Percentiles rank a stretch among this genome's conserved stretches.
phyloP scores from a whole-genome alignment of 2,329 filamentous ascomycete genomes.

The Trichophyton verrucosum region DNA sequence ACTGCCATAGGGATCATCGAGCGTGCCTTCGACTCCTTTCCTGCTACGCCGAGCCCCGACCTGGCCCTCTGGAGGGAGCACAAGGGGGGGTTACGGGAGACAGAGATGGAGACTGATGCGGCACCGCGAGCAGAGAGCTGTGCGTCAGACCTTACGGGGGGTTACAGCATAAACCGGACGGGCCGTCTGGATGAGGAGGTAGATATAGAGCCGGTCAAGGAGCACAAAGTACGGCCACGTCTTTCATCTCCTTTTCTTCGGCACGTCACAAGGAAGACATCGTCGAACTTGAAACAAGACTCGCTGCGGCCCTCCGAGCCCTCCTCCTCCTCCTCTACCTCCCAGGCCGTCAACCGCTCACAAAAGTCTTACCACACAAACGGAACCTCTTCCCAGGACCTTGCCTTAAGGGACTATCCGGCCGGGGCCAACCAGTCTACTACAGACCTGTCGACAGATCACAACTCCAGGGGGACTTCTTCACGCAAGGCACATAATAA shows the following conservation, averaged over 20 bases:
- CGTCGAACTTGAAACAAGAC: conserved; percentile 26
- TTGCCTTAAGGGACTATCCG: conserved; percentile 12
- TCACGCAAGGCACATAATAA: conserved; percentile 16
- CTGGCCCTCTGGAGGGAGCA: not conserved
- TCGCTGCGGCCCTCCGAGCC: conserved; percentile 30
- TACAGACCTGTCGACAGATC: conserved; percentile 10
- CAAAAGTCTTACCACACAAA: conserved; percentile 24
- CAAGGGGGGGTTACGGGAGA: not conserved
- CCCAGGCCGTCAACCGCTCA: conserved; percentile 36
- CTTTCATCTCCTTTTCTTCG: conserved; percentile 37
- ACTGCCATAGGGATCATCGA: not conserved
- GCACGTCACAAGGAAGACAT: conserved; percentile 24
- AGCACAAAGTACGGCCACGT: conserved; percentile 27
- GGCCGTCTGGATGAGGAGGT: not conserved
- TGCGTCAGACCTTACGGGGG: not conserved
- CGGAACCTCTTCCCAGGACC: conserved; percentile 19
- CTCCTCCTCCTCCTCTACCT: conserved; percentile 35
- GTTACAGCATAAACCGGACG: conserved; percentile 1
- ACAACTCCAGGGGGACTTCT: conserved; percentile 4
- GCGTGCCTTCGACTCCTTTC: not conserved
- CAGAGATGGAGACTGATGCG: not conserved
- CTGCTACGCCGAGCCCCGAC: conserved; percentile 2
- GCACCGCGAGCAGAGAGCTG: not conserved
- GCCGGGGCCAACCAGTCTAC: conserved; percentile 10
- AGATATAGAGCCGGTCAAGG: not conserved